Conservation (phyloP, 1,139 yeast species). For the Zygosaccharomyces sapae region DNA sequence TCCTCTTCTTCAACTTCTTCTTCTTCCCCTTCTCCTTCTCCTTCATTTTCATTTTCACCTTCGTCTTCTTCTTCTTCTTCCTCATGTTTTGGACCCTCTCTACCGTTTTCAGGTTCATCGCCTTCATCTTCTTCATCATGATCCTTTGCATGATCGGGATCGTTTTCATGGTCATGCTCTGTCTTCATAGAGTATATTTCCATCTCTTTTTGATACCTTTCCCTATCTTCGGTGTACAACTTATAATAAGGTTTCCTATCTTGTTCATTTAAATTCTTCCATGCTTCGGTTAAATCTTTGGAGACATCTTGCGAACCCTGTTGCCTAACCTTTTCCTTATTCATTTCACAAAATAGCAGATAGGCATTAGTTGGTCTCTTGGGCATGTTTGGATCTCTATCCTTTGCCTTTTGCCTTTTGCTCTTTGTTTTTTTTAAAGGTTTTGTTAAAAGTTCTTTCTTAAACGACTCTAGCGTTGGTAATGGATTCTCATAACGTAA, state of each 20-base stretch:
- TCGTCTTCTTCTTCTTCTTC: constrained; percentile 22
- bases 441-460: constrained; percentile 28
- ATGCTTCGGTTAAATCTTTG: constrained; percentile 74
- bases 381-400: constrained; percentile 77
- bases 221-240: constrained; percentile 73
- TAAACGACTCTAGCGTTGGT: constrained; percentile 32
- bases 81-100: constrained; percentile 8
- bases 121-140: constrained; percentile 11
- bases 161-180: constrained; percentile 11
- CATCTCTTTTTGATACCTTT: constrained; percentile 72
- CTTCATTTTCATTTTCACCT: constrained; percentile 9
- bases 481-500: constrained; percentile 31
- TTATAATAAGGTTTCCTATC: constrained; percentile 72
- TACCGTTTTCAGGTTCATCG: constrained; percentile 7
- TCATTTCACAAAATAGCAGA: constrained; percentile 78
- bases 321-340: constrained; percentile 67
- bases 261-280: constrained; percentile 73
- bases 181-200: constrained; percentile 47
- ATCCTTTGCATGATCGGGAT: constrained; percentile 10
- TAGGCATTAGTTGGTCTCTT: constrained; percentile 90
- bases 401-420: constrained; percentile 35
- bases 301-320: constrained; percentile 62
- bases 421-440: constrained; percentile 31
- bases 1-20: constrained; percentile 20
- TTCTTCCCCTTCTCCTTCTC: constrained; percentile 20